Percentiles rank a stretch among this genome's conserved stretches.
phyloP scores from a whole-genome alignment of 352 stramenopile genomes.

The Albugo laibachii region DNA sequence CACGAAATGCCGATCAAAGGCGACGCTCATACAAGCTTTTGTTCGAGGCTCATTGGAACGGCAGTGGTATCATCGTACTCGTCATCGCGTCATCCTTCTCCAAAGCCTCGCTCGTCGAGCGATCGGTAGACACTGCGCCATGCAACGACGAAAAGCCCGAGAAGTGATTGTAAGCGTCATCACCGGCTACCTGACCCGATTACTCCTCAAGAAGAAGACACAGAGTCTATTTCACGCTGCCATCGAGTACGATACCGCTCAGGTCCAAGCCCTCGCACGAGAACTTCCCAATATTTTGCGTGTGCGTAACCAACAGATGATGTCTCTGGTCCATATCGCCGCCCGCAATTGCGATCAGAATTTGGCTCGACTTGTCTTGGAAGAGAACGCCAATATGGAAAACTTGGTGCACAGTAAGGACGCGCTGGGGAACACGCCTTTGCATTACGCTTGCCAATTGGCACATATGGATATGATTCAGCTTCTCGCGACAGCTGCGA shows the following conservation, averaged over 20 bases:
- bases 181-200: conserved; percentile 52
- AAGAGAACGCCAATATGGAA: conserved; percentile 65
- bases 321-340: conserved; percentile 78
- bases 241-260: conserved; percentile 53
- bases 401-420: conserved; percentile 72
- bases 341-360: conserved; percentile 75
- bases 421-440: conserved; percentile 47
- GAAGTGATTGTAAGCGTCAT: conserved; percentile 50
- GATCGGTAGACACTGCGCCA: conserved; percentile 23
- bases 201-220: conserved; percentile 65
- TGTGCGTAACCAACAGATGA: conserved; percentile 65
- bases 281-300: conserved; percentile 62
- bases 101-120: conserved; percentile 57
- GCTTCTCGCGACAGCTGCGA: conserved; percentile 63
- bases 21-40: conserved; percentile 48
- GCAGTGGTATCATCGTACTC: conserved; percentile 28
- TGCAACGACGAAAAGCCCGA: conserved; percentile 36
- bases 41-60: conserved; percentile 37
- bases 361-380: conserved; percentile 58
- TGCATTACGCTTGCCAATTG: conserved; percentile 63
- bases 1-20: conserved; percentile 29
- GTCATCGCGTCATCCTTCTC: conserved; percentile 35
- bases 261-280: conserved; percentile 63
- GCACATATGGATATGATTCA: conserved; percentile 75
- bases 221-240: conserved; percentile 59